Conservation (phyloP, 2,329 filamentous ascomycete species). For the Cladobotryum mycophilum region DNA sequence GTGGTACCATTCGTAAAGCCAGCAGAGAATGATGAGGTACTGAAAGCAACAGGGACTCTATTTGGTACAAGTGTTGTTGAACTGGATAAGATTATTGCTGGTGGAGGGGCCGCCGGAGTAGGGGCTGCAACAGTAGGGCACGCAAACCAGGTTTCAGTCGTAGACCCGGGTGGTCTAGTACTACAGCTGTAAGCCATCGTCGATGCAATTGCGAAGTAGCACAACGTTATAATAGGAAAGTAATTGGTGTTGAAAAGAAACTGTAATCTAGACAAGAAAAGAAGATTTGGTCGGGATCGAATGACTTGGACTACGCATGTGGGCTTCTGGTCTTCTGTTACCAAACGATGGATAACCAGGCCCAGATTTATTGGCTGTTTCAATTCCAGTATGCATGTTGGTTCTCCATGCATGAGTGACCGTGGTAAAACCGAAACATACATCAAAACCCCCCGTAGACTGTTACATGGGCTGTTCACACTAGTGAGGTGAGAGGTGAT, state of each 20-base stretch:
- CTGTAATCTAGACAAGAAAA: neutral
- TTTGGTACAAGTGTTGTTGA: neutral
- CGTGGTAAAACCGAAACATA: neutral
- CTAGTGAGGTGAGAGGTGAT: neutral
- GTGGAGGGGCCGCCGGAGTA: neutral
- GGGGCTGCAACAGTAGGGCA: too few relatives aligned
- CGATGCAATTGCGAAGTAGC: neutral
- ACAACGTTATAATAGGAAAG: neutral
- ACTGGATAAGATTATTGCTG: neutral
- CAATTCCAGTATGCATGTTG: neutral
- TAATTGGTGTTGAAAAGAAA: neutral
- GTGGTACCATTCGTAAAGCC: neutral
- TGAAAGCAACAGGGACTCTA: neutral
- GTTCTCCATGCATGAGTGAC: neutral
- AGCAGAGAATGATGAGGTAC: neutral
- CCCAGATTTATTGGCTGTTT: neutral
- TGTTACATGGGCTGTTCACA: conserved; percentile 1
- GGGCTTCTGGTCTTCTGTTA: neutral
- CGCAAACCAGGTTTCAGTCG: too few relatives aligned
- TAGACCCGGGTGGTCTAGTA: neutral
- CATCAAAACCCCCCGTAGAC: conserved; percentile 18
- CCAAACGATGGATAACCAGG: neutral
- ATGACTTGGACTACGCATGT: neutral
- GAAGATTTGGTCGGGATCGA: neutral
- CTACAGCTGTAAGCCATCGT: neutral